Percentiles rank a stretch among this genome's conserved stretches.
Evolutionary conservation across 768 basidiomycete genomes (phyloP).

Genomic region (Hypholoma sublateritium): DNA sequence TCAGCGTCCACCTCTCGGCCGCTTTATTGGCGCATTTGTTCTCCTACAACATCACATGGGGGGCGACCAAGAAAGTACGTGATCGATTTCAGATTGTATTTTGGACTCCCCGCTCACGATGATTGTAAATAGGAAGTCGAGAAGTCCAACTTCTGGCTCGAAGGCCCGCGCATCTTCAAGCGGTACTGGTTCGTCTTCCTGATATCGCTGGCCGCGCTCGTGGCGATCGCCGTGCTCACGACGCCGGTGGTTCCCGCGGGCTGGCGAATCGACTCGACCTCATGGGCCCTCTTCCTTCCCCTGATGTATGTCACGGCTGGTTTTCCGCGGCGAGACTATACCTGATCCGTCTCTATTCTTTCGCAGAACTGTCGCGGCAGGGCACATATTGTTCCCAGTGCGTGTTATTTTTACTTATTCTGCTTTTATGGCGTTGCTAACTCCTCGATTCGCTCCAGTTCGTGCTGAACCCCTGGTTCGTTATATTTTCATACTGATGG

Average conservation of each 20-base stretch:
- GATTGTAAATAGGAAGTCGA: slow-evolving; percentile 65
- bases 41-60: slow-evolving; percentile 79
- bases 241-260: slow-evolving; percentile 52
- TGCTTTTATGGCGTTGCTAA: slow-evolving; percentile 6
- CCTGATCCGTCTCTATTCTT: slow-evolving; percentile 7
- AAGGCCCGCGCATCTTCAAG: slow-evolving; percentile 80
- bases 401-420: slow-evolving; percentile 23
- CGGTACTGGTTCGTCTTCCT: slow-evolving; percentile 72
- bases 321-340: not conserved
- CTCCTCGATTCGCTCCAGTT: slow-evolving; percentile 40
- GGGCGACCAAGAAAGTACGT: slow-evolving; percentile 65
- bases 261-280: slow-evolving; percentile 60
- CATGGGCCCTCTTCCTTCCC: slow-evolving; percentile 80
- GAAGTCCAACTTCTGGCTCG: slow-evolving; percentile 86
- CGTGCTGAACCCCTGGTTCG: slow-evolving; percentile 85
- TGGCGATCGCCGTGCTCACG: slow-evolving; percentile 57
- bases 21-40: slow-evolving; percentile 71
- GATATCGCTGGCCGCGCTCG: slow-evolving; percentile 50
- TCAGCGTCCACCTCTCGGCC: slow-evolving; percentile 67
- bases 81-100: not conserved
- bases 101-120: not conserved
- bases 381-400: slow-evolving; percentile 77
- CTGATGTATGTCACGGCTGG: slow-evolving; percentile 49
- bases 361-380: slow-evolving; percentile 56
- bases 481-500: slow-evolving; percentile 71